Evolutionary conservation across 495 filamentous ascomycete species (phyloP).

Genomic region (Penicillium taxi): DNA sequence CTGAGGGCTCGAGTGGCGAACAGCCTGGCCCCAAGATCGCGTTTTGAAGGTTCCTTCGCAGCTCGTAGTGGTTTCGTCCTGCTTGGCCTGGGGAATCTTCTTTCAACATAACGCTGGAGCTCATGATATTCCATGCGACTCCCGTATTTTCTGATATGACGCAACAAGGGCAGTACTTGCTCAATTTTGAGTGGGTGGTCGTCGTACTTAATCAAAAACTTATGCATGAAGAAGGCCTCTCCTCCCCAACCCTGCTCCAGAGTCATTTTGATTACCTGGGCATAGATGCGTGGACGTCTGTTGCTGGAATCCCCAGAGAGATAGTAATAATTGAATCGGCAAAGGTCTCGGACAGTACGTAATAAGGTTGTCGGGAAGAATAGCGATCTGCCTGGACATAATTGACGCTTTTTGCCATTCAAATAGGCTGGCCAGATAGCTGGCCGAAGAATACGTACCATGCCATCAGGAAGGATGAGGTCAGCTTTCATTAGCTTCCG

Average conservation of each 20-base stretch:
- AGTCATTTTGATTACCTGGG: constrained; percentile 49
- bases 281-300: constrained; percentile 48
- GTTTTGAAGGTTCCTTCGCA: constrained; percentile 17
- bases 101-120: background rate
- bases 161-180: constrained; percentile 35
- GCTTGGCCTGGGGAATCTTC: background rate
- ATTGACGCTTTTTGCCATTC: background rate
- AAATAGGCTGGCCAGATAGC: constrained; percentile 13
- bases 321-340: no score
- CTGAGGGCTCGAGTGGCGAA: constrained; percentile 63
- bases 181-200: constrained; percentile 42
- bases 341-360: constrained; percentile 48
- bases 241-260: constrained; percentile 39
- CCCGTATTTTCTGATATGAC: constrained; percentile 31
- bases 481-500: constrained; percentile 27
- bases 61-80: background rate
- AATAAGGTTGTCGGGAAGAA: no score
- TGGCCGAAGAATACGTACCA: constrained; percentile 29
- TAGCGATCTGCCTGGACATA: background rate
- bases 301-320: no score
- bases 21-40: constrained; percentile 59
- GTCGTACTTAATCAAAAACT: constrained; percentile 34
- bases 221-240: constrained; percentile 54
- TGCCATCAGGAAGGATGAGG: constrained; percentile 23
- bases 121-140: constrained; percentile 10